These are phyloP conservation scores for Ustilago sp. DNA, from an alignment of 1,284 basidiomycete genomes.

Conservation along the genomic window DNA sequence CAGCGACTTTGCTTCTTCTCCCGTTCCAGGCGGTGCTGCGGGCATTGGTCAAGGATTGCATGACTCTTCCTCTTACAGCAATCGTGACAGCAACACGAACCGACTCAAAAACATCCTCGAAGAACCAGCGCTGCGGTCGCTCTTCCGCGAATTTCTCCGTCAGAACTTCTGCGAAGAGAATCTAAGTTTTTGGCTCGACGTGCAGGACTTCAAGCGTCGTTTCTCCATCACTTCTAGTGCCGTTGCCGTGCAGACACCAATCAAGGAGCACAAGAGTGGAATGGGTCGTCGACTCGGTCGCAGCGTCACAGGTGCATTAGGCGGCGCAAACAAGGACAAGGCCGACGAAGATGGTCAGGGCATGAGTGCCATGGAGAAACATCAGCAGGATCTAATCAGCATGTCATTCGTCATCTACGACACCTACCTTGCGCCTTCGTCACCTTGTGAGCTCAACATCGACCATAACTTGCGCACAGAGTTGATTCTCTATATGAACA, in stretches of 20 bases:
- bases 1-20: slow-evolving; percentile 19
- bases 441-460: slow-evolving; percentile 95
- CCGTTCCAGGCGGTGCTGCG: slow-evolving; percentile 6
- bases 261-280: slow-evolving; percentile 31
- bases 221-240: slow-evolving; percentile 95
- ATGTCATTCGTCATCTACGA: slow-evolving; percentile 94
- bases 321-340: slow-evolving; percentile 55
- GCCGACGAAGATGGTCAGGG: slow-evolving; percentile 38
- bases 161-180: slow-evolving; percentile 99
- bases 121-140: slow-evolving; percentile 85
- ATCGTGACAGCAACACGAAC: slow-evolving; percentile 83
- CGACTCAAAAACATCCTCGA: slow-evolving; percentile 91
- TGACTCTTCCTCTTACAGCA: slow-evolving; percentile 67
- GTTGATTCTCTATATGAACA: slow-evolving; percentile 89
- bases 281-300: slow-evolving; percentile 76
- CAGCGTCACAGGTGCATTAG: slow-evolving; percentile 62
- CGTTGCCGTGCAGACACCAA: slow-evolving; percentile 74
- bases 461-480: slow-evolving; percentile 96
- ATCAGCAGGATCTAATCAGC: slow-evolving; percentile 93
- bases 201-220: slow-evolving; percentile 94
- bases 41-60: slow-evolving; percentile 43
- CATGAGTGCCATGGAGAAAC: slow-evolving; percentile 84
- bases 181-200: slow-evolving; percentile 94
- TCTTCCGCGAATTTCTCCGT: slow-evolving; percentile 94
- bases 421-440: slow-evolving; percentile 93